Percentiles rank a stretch among this genome's conserved stretches.
Conservation (phyloP, 1,139 yeast species). For the Geotrichum citri-aurantii region DNA sequence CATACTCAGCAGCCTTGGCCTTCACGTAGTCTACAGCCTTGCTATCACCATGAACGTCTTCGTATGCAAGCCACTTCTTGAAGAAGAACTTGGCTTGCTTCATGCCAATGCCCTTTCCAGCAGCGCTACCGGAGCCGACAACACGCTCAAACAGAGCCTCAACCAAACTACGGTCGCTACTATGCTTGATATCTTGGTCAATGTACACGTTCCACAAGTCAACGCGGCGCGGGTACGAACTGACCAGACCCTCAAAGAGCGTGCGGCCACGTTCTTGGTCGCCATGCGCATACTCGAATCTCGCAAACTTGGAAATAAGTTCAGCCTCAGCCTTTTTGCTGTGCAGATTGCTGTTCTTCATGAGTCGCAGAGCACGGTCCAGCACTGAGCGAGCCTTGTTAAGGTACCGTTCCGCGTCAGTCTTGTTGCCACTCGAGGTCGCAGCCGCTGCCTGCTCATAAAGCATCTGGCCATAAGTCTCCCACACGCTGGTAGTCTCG, state of each 20-base stretch:
- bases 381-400: constrained; percentile 14
- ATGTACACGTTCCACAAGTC: constrained; percentile 94
- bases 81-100: constrained; percentile 95
- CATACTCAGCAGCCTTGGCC: constrained; percentile 85
- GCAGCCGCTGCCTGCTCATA: constrained; percentile 43
- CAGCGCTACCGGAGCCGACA: constrained; percentile 17
- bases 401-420: constrained; percentile 3
- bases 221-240: constrained; percentile 86
- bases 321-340: constrained; percentile 15
- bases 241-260: constrained; percentile 81
- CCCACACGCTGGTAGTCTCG: constrained; percentile 62
- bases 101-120: constrained; percentile 37
- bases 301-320: constrained; percentile 71
- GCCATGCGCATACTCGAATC: constrained; percentile 78
- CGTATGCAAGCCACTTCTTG: constrained; percentile 82
- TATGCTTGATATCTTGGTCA: constrained; percentile 78
- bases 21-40: constrained; percentile 78
- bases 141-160: constrained; percentile 76
- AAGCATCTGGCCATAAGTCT: constrained; percentile 67
- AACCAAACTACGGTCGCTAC: constrained; percentile 51
- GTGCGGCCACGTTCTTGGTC: constrained; percentile 94
- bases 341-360: constrained; percentile 9
- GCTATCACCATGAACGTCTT: constrained; percentile 62
- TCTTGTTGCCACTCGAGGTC: constrained; percentile 6
- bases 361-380: constrained; percentile 13